Conservation (phyloP, 768 basidiomycete genomes). For the Lactarius trivialis region DNA sequence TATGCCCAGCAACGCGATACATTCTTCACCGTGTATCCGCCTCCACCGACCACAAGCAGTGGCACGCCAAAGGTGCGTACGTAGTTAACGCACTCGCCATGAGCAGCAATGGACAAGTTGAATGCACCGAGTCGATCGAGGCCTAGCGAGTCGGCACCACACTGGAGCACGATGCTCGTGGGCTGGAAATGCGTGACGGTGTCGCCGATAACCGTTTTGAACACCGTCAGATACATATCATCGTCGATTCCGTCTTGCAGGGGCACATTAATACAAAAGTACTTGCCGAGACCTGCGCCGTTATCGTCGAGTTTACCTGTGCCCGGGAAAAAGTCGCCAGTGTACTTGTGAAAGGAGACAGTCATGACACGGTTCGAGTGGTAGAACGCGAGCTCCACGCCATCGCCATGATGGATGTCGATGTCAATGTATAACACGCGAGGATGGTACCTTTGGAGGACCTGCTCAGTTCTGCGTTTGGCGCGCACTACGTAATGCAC, state of each 20-base stretch:
- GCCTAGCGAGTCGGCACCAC: slow-evolving; percentile 93
- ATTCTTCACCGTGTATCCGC: slow-evolving; percentile 95
- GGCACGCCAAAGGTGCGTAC: slow-evolving; percentile 91
- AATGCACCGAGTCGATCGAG: slow-evolving; percentile 94
- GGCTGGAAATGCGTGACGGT: slow-evolving; percentile 86
- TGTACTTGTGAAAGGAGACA: slow-evolving; percentile 98
- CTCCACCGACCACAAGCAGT: slow-evolving; percentile 86
- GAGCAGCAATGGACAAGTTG: slow-evolving; percentile 94
- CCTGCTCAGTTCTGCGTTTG: neutral
- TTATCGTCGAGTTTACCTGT: slow-evolving; percentile 96
- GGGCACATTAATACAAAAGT: slow-evolving; percentile 93
- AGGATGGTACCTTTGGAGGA: slow-evolving; percentile 64
- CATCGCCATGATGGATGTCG: slow-evolving; percentile 98
- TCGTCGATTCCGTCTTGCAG: slow-evolving; percentile 96
- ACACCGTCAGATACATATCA: slow-evolving; percentile 90
- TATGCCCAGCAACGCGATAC: slow-evolving; percentile 99
- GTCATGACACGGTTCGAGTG: slow-evolving; percentile 98
- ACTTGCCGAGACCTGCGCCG: slow-evolving; percentile 79
- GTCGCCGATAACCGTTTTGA: slow-evolving; percentile 95
- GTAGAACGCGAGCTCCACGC: slow-evolving; percentile 97
- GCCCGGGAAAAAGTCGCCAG: slow-evolving; percentile 96
- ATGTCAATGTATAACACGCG: slow-evolving; percentile 98
- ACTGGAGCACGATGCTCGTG: slow-evolving; percentile 87
- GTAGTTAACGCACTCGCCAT: slow-evolving; percentile 97
- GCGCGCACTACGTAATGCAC: neutral